A percentile compares a stretch with the other conserved stretches of the same genome.
Conservation (phyloP, 768 basidiomycete species). For the Trametes punicea region DNA sequence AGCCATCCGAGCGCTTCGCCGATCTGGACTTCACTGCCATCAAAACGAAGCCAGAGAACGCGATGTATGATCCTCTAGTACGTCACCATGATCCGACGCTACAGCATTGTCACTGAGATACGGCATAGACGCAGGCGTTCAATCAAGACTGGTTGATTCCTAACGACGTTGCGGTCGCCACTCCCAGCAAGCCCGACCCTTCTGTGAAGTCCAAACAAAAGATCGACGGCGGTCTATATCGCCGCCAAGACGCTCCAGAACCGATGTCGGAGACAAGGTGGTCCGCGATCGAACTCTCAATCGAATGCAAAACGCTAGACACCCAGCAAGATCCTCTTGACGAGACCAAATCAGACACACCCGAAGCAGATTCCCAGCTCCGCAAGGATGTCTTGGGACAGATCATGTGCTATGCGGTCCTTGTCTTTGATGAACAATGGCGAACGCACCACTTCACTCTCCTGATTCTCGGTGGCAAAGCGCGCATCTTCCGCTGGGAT, state of each 20-base stretch:
- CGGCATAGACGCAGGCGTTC: too few species aligned
- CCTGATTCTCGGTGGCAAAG: neutral
- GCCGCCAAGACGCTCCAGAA: neutral
- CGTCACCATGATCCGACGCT: too few species aligned
- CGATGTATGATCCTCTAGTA: too few species aligned
- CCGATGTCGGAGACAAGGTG: neutral
- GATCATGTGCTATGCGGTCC: neutral
- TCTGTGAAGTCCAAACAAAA: neutral
- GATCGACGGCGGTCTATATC: neutral
- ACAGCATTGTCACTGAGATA: too few species aligned
- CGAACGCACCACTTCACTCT: neutral
- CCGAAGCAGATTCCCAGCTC: neutral
- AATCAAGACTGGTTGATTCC: neutral
- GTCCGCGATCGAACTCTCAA: neutral
- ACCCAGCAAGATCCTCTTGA: neutral
- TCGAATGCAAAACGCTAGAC: neutral
- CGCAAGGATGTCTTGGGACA: neutral
- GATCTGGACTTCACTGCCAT: too few species aligned
- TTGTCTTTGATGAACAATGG: neutral
- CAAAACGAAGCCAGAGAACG: too few species aligned
- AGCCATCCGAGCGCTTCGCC: too few species aligned
- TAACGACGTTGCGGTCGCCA: neutral
- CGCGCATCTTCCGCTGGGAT: conserved; percentile 7
- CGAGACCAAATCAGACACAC: neutral
- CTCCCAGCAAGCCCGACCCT: neutral